These are phyloP conservation scores for Chalara sp. DNA, from an alignment of 2,329 filamentous ascomycete genomes.

Conservation along the genomic window DNA sequence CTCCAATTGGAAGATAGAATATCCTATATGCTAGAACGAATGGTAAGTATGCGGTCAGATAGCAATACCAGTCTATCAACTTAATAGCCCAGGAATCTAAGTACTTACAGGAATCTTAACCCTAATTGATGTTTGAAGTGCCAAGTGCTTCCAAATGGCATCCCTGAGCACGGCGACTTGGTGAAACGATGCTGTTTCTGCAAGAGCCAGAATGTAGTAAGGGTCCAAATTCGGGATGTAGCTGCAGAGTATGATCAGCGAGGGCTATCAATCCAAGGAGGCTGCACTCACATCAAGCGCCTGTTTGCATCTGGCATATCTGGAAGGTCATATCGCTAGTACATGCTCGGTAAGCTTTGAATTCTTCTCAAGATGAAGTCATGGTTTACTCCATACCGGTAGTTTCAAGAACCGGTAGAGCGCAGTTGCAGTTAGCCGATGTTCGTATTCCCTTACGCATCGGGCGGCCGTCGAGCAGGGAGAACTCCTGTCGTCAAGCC, in stretches of 20 bases:
- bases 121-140: constrained; percentile 1
- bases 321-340: not conserved
- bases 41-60: not conserved
- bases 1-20: not conserved
- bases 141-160: constrained; percentile 6
- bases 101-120: not conserved
- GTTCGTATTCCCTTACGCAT: constrained; percentile 1
- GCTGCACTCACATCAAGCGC: constrained; percentile 1
- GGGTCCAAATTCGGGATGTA: constrained; percentile 2
- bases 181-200: not conserved
- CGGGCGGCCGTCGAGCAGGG: not conserved
- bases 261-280: not conserved
- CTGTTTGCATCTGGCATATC: constrained; percentile 1
- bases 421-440: constrained; percentile 1
- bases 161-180: constrained; percentile 2
- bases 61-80: not conserved
- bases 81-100: not conserved
- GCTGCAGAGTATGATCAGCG: not conserved
- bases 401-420: not conserved
- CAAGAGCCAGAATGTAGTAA: constrained; percentile 3
- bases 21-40: not conserved
- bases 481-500: constrained; percentile 4
- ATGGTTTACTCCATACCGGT: not conserved
- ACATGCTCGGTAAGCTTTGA: not conserved
- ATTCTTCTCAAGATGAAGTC: not conserved